These are phyloP conservation scores for Penicillium crustosum DNA, from an alignment of 2,329 filamentous ascomycete genomes.

Conservation along the genomic window DNA sequence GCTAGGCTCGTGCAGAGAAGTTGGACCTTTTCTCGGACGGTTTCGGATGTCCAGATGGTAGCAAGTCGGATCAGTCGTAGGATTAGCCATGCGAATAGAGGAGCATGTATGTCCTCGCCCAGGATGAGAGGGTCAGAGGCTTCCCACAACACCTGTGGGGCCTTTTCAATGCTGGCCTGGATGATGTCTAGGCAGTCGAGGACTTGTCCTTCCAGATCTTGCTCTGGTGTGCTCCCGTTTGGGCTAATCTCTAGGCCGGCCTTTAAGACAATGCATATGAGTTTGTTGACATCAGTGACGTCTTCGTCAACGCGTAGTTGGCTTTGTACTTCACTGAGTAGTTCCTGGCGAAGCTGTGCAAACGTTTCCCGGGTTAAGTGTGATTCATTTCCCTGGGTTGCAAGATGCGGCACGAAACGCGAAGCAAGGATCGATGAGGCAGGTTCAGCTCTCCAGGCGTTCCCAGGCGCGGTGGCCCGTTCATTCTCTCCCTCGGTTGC, in stretches of 20 bases:
- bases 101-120: conserved; percentile 49
- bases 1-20: conserved; percentile 36
- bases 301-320: conserved; percentile 60
- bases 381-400: conserved; percentile 61
- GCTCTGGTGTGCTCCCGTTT: conserved; percentile 64
- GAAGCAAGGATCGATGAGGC: conserved; percentile 79
- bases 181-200: conserved; percentile 76
- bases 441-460: conserved; percentile 32
- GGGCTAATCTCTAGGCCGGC: conserved; percentile 65
- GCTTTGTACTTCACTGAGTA: conserved; percentile 50
- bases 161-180: conserved; percentile 70
- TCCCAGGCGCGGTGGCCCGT: conserved; percentile 17
- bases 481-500: conserved; percentile 25
- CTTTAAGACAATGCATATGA: conserved; percentile 79
- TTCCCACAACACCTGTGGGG: conserved; percentile 66
- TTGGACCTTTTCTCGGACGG: conserved; percentile 43
- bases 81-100: conserved; percentile 56
- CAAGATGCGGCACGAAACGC: conserved; percentile 79
- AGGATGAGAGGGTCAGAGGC: conserved; percentile 60
- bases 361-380: conserved; percentile 72
- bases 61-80: conserved; percentile 53
- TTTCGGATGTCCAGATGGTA: conserved; percentile 41
- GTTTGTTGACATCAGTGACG: conserved; percentile 74
- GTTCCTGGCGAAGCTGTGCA: conserved; percentile 68
- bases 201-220: conserved; percentile 39